Evolutionary conservation across 108 stramenopile genomes (phyloP).

Genomic region (Nitzschia putrida): DNA sequence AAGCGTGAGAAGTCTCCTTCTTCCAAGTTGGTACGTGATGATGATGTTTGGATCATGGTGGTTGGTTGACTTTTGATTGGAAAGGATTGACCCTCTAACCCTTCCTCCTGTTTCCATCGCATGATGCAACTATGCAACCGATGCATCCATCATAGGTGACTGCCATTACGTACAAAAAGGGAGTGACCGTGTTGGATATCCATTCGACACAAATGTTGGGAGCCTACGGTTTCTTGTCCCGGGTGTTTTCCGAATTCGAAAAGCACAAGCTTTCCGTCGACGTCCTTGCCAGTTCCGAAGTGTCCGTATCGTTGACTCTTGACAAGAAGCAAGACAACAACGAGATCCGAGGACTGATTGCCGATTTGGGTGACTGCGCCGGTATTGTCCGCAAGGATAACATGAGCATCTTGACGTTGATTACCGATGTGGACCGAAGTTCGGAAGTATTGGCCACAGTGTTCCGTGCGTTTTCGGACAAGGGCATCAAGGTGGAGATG

Average conservation of each 20-base stretch:
- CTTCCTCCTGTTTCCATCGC: not conserved
- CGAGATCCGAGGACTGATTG: slow-evolving; percentile 48
- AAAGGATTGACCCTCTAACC: slow-evolving; percentile 2
- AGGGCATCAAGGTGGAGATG: slow-evolving; percentile 88
- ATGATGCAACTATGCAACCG: no score
- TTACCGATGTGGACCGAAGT: slow-evolving; percentile 86
- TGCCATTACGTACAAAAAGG: slow-evolving; percentile 95
- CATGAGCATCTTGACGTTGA: slow-evolving; percentile 88
- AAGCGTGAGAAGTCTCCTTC: slow-evolving; percentile 43
- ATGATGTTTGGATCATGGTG: not conserved
- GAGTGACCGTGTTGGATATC: slow-evolving; percentile 90
- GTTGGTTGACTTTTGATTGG: not conserved
- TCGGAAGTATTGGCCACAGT: slow-evolving; percentile 93
- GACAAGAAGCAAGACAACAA: slow-evolving; percentile 84
- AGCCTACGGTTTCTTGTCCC: slow-evolving; percentile 91
- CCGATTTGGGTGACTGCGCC: slow-evolving; percentile 63
- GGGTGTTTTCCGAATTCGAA: slow-evolving; percentile 93
- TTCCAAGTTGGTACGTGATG: slow-evolving; percentile 56
- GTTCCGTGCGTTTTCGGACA: slow-evolving; percentile 79
- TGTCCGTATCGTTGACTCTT: slow-evolving; percentile 94
- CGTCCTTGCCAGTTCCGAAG: slow-evolving; percentile 96
- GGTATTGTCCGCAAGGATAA: slow-evolving; percentile 67
- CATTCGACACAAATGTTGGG: slow-evolving; percentile 94
- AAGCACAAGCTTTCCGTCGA: slow-evolving; percentile 97
- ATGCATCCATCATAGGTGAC: slow-evolving; percentile 82